phyloP scores from a whole-genome alignment of 2,329 filamentous ascomycete species.

The Microsporum ferrugineum region DNA sequence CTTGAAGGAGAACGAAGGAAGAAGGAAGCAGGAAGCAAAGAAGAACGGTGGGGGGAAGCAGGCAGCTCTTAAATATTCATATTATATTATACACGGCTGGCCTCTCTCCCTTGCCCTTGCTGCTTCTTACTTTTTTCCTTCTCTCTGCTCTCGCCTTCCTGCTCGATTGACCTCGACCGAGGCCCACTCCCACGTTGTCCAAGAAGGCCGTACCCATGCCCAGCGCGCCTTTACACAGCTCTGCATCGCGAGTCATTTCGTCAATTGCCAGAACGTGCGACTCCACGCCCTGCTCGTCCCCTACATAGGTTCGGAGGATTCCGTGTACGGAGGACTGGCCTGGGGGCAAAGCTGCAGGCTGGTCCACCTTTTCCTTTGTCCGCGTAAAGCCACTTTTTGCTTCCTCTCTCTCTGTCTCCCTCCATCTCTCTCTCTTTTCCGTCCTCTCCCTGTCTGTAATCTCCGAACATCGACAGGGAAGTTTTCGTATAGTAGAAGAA shows the following conservation, averaged over 20 bases:
- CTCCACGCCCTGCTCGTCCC: neutral
- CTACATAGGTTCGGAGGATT: neutral
- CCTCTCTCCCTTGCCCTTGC: neutral
- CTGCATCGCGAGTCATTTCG: neutral
- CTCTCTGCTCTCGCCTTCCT: neutral
- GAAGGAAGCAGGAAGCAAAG: neutral
- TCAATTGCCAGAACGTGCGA: neutral
- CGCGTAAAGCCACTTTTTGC: neutral
- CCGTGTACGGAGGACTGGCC: neutral
- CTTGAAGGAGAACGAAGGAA: neutral
- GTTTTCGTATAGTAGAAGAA: neutral
- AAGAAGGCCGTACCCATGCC: neutral
- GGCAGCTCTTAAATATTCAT: neutral
- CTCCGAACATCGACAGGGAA: neutral
- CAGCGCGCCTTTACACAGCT: neutral
- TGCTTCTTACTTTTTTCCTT: neutral
- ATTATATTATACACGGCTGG: neutral
- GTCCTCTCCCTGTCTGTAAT: neutral
- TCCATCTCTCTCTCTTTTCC: neutral
- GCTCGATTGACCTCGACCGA: neutral
- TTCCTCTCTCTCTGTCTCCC: neutral
- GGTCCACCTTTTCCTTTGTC: neutral
- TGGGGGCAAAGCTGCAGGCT: neutral
- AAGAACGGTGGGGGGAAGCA: neutral
- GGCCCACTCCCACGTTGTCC: constrained; percentile 1